These are phyloP conservation scores for Westerdykella sp. DNA, from an alignment of 2,329 filamentous ascomycete species.

Conservation along the genomic window DNA sequence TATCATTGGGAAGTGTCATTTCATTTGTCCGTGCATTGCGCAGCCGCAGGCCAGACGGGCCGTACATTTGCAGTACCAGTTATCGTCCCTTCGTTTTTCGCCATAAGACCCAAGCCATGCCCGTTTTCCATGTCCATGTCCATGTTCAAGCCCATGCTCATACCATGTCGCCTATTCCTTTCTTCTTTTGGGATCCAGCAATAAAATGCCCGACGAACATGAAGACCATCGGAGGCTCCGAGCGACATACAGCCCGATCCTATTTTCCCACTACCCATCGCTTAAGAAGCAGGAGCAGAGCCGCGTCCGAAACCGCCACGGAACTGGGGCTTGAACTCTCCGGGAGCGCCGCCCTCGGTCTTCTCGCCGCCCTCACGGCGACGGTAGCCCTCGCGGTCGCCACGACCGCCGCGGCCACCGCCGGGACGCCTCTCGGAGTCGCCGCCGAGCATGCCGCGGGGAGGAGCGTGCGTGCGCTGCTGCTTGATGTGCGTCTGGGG, in stretches of 20 bases:
- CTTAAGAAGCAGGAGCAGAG: slow-evolving; percentile 34
- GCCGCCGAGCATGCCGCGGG: slow-evolving; percentile 90
- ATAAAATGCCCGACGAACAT: slow-evolving; percentile 14
- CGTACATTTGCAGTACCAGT: slow-evolving; percentile 26
- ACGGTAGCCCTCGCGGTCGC: slow-evolving; percentile 67
- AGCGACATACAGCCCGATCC: slow-evolving; percentile 10
- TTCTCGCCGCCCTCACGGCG: slow-evolving; percentile 65
- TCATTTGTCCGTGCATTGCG: slow-evolving; percentile 18
- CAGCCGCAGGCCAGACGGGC: slow-evolving; percentile 20
- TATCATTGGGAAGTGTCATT: slow-evolving; percentile 32
- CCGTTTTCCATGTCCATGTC: too few relatives aligned
- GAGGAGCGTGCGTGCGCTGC: slow-evolving; percentile 96
- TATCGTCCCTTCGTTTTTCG: slow-evolving; percentile 36
- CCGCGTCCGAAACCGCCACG: slow-evolving; percentile 40
- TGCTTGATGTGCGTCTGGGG: slow-evolving; percentile 99
- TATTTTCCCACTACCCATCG: slow-evolving; percentile 9
- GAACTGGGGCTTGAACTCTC: slow-evolving; percentile 42
- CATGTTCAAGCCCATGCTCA: too few relatives aligned
- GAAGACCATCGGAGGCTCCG: slow-evolving; percentile 20
- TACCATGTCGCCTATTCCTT: too few relatives aligned
- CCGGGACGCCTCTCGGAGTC: slow-evolving; percentile 75
- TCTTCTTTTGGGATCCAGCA: slow-evolving; percentile 29
- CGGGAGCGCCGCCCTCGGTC: slow-evolving; percentile 35
- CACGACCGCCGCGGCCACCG: slow-evolving; percentile 57
- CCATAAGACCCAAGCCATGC: slow-evolving; percentile 23